Evolutionary conservation across 805 yeast species (phyloP), one percentile per base, ranked within the genome.

Genomic region (Alloascoidea africana): DNA sequence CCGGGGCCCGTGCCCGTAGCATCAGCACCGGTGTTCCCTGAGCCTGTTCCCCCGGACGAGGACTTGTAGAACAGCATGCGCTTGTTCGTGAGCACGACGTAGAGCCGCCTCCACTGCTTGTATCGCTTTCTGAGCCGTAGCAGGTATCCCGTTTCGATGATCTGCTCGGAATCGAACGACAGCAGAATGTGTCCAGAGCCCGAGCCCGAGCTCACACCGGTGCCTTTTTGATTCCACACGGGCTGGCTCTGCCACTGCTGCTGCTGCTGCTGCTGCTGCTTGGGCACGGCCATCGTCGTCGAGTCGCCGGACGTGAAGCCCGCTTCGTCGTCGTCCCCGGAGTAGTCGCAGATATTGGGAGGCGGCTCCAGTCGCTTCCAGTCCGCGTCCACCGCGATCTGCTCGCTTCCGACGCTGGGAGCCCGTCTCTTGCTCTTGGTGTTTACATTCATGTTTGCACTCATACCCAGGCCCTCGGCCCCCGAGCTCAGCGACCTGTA

Each of bases 21-120:
- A 8, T 33, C 37, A 34, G 18, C 30, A 34, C 49, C 47, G 33
- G 44, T 41, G 16, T 38, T 46, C 2, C 35, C 37, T 8, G 43
- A 35, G n/a, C 46, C 44, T 33, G 37, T 41, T 27, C 46, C 48
- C 32, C 43, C 40, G 43, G 36, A 36, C 4, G 41, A 42, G 17
- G 48, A 43, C 45, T 65, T 66, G 58, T 61, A 66, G 41, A 69
- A 59, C 37, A 57, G 49, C 19, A 70, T 39, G 17, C 54, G 50
- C 17, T 50, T 53, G 43, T 59, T 63, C 13, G 73, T 68, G 15
- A 70, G 47, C 2, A 64, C 56, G 11, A 67, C 53, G 44, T 61
- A 64, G 43, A 60, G 59, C 39, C 50, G 49, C 37, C 57, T 60
- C 75, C 76, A 70, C 43, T 68, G 72, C 44, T 61, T 65, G 46